Percentiles rank a stretch among this genome's conserved stretches.
These are phyloP conservation scores for Microdochium bolleyi DNA, from an alignment of 2,329 filamentous ascomycete species.

Conservation along the genomic window DNA sequence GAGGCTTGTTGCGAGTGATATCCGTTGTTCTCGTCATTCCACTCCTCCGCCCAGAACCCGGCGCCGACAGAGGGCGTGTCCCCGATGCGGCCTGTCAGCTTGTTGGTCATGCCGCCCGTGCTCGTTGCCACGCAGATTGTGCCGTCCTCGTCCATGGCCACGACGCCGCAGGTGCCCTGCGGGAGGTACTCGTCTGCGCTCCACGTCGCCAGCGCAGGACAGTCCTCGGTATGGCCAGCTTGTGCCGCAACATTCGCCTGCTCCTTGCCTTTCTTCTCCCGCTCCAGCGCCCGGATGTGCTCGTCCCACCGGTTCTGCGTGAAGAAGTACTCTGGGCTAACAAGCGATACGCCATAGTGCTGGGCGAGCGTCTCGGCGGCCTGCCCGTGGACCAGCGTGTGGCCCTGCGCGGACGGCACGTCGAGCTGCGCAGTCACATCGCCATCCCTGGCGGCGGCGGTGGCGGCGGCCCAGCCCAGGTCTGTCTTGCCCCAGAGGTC, in stretches of 20 bases:
- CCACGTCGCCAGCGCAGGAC: slow-evolving; percentile 35
- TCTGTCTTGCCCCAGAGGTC: slow-evolving; percentile 36
- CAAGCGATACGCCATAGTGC: slow-evolving; percentile 62
- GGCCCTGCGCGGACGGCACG: slow-evolving; percentile 54
- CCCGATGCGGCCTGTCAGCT: slow-evolving; percentile 74
- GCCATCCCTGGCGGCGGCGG: slow-evolving; percentile 15
- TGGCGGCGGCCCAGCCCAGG: slow-evolving; percentile 9
- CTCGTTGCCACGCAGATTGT: slow-evolving; percentile 61
- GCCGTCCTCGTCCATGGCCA: slow-evolving; percentile 70
- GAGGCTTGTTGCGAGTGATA: slow-evolving; percentile 8
- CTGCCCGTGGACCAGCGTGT: slow-evolving; percentile 60
- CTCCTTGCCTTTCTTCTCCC: slow-evolving; percentile 32
- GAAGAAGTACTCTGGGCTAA: slow-evolving; percentile 67
- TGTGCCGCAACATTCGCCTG: slow-evolving; percentile 11
- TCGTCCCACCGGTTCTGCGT: slow-evolving; percentile 74
- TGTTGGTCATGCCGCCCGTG: slow-evolving; percentile 80
- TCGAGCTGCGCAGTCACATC: slow-evolving; percentile 18
- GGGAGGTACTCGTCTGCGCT: slow-evolving; percentile 60
- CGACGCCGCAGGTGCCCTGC: slow-evolving; percentile 78
- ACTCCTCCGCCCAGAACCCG: slow-evolving; percentile 87
- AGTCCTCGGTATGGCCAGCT: neutral
- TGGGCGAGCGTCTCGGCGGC: slow-evolving; percentile 62
- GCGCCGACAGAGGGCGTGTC: slow-evolving; percentile 80
- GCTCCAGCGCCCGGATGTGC: slow-evolving; percentile 51
- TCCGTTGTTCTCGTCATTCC: slow-evolving; percentile 36